Evolutionary conservation across 306 rosid species (phyloP), one percentile per base, ranked within the genome.

Genomic region (Delonix regia): DNA sequence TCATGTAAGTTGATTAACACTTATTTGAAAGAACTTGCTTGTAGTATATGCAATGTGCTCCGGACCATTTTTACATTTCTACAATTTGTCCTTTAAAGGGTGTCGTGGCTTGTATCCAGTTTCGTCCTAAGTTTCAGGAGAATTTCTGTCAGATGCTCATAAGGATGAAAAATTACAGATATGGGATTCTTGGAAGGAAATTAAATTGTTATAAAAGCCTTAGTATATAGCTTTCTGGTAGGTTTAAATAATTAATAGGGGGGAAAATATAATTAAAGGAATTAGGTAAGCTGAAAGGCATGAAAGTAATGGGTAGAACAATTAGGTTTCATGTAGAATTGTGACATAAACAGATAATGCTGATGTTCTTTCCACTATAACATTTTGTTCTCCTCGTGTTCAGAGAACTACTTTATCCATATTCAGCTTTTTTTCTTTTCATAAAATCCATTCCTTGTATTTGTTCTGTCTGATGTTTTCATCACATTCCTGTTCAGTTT

Each of bases 1-100:
- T 91, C 98, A 67, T 95, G 99, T 92, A 88, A 88, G 97, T 69
- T 76, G 28, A 71, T 78, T 74, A 73, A 6, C 24, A 39, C 39
- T 71, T 7, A 67, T 78, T 34, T 67, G 55, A 67, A 45, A 22
- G 28, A 45, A 42, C 42, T 62, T 67, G 5, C 55, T 71, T 47
- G 21, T 28, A 38, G 51, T 24, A 34, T 73, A 44, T 14, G 18
- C 5, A 15, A 65, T 62, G 28, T n/a, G 19, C 57, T 73, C 25
- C 45, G 21, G 49, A 76, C 49, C 19, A 22, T 49, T 53, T 66
- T 73, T n/a, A 63, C 7, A 22, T 74, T 47, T 69, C 36, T 28
- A 11, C 71, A 42, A 34, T 75, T 59, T 78, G 9, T 70, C 64
- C 4, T 30, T 62, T 75, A 15, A 10, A 64, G 67, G 25, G 28